Conservation (phyloP, 768 basidiomycete genomes). For the Amanita thiersii region DNA sequence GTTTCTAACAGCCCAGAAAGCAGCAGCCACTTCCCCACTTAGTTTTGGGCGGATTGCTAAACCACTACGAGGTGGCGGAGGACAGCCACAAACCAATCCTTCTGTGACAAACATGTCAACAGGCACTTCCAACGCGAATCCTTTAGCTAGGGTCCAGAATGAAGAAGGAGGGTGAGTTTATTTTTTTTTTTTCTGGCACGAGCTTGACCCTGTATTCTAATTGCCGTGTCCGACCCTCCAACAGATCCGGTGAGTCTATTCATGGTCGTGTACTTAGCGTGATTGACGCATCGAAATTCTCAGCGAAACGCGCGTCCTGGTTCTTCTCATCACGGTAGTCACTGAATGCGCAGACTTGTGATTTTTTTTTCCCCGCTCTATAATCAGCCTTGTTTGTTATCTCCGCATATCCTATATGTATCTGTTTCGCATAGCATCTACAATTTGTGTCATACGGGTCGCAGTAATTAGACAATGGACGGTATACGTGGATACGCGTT, state of each 20-base stretch:
- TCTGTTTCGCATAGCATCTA: slow-evolving; percentile 17
- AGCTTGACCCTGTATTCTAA: slow-evolving; percentile 15
- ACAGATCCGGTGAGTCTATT: slow-evolving; percentile 31
- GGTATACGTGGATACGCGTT: neutral
- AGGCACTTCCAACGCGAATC: slow-evolving; percentile 44
- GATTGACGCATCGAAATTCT: neutral
- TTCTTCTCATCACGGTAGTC: slow-evolving; percentile 79
- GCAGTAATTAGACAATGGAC: neutral
- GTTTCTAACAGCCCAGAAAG: slow-evolving; percentile 81
- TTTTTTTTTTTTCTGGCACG: slow-evolving; percentile 13
- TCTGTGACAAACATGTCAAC: slow-evolving; percentile 33
- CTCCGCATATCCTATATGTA: slow-evolving; percentile 12
- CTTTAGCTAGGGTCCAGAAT: slow-evolving; percentile 67
- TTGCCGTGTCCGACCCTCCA: slow-evolving; percentile 11
- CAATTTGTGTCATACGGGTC: slow-evolving; percentile 3
- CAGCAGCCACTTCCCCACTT: slow-evolving; percentile 58
- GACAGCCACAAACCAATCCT: slow-evolving; percentile 36
- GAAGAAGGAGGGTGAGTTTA: slow-evolving; percentile 65
- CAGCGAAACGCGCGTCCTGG: slow-evolving; percentile 90
- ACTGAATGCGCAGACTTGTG: slow-evolving; percentile 1
- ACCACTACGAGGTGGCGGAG: slow-evolving; percentile 90
- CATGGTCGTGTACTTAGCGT: slow-evolving; percentile 13
- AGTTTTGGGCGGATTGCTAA: slow-evolving; percentile 95
- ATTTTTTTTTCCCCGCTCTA: slow-evolving; percentile 9
- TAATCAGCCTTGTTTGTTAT: neutral